Evolutionary conservation across 768 basidiomycete species (phyloP).

Genomic region (Hirschioporus abietinus): DNA sequence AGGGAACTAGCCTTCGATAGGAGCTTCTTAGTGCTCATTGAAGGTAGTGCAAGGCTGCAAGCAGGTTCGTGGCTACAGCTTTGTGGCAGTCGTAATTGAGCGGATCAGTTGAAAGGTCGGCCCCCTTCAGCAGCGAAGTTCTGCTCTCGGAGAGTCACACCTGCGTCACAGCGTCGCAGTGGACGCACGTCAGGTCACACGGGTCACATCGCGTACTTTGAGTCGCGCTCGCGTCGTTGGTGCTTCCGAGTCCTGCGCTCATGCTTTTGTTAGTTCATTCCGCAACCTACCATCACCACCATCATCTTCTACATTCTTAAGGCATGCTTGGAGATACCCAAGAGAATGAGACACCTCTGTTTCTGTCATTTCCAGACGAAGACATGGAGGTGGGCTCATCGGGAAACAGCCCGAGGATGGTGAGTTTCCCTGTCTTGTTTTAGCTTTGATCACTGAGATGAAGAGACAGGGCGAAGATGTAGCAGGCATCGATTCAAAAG

Average conservation of each 20-base stretch:
- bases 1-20: constrained; percentile 41
- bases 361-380: background rate
- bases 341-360: background rate
- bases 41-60: background rate
- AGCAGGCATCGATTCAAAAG: background rate
- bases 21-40: constrained; percentile 24
- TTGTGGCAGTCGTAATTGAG: too few relatives aligned
- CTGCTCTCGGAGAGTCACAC: too few relatives aligned
- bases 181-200: background rate
- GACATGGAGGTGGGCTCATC: background rate
- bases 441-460: background rate
- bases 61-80: background rate
- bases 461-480: background rate
- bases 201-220: background rate
- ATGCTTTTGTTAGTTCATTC: background rate
- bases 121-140: too few relatives aligned
- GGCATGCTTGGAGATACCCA: background rate
- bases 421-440: background rate
- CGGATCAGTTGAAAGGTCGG: too few relatives aligned
- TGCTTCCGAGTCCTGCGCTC: background rate
- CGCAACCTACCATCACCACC: background rate
- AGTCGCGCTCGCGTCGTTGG: background rate
- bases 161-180: too few relatives aligned
- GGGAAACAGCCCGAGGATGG: background rate
- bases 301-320: background rate